Evolutionary conservation across 352 stramenopile genomes (phyloP), one percentile per base, ranked within the genome.

Genomic region (Halophytophthora polymorphica): DNA sequence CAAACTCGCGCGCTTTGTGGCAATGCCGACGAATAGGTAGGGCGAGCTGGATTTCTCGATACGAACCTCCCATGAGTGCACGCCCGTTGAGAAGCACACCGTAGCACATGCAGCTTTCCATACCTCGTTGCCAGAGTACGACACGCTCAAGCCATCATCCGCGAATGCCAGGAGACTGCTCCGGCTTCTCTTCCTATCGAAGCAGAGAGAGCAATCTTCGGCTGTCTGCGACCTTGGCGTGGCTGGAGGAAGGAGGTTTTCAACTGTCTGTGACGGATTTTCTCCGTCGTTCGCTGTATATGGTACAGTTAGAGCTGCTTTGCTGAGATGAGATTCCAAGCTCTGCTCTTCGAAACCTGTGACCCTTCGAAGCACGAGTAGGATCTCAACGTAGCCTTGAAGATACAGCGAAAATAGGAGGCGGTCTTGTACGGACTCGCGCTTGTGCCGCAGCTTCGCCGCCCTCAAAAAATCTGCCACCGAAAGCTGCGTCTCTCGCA

Each of bases 1-100:
- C 13, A 94, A 69, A 58, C 96, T 98, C 0, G 88, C 90, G 41
- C 88, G 76, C 14, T 83, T 70, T 12, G 88, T 98, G 1, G 95
- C 91, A 7, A 99, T 88, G 3, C 97, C 97, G 45, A 99, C 74
- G 63, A 99, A 99, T 0, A 99, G 61, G 66, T 99, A 98, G 11
- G 90, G 86, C 5, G 91, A 96, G 22, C 88, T 86, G n/a, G 93
- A 98, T 55, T 98, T 96, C 15, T 99, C 95, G 8, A 99, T 77
- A 1, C 70, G 76, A 36, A 98, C 56, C 17, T 85, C 40, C 92
- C 92, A 98, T 11, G 65, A 73, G 44, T 95, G 86, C 5, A 77
- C 48, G 1, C 93, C 93, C 0, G 65, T 83, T 0, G 81, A 67
- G 34, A 97, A 96, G 3, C 81, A 56, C 15, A 73, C 51, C 0